These are phyloP conservation scores for Podospora bellae-mahoneyi DNA, from an alignment of 495 filamentous ascomycete genomes.

Conservation along the genomic window DNA sequence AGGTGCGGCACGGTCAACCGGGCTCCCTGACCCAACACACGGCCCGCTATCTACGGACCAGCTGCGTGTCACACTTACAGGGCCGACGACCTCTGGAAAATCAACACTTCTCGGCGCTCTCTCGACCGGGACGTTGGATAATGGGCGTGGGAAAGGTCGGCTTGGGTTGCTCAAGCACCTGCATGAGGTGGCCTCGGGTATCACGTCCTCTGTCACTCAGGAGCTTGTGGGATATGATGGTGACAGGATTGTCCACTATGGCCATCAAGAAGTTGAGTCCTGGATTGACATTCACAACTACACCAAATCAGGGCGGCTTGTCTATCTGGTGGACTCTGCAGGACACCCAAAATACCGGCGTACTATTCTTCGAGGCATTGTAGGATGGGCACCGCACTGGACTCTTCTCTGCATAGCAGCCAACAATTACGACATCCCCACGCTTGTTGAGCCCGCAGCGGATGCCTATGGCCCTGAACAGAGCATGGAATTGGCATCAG, in stretches of 20 bases:
- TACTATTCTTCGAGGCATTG: constrained; percentile 79
- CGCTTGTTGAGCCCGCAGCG: constrained; percentile 37
- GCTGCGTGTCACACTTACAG: constrained; percentile 85
- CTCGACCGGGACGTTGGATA: constrained; percentile 82
- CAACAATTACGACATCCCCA: constrained; percentile 57
- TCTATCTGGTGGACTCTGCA: constrained; percentile 85
- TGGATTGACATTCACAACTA: constrained; percentile 86
- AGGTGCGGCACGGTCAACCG: constrained; percentile 14
- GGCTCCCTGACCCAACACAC: constrained; percentile 27
- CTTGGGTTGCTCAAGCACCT: constrained; percentile 85
- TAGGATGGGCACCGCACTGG: constrained; percentile 96
- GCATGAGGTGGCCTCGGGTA: constrained; percentile 87
- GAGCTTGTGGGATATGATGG: constrained; percentile 82
- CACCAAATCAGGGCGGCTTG: constrained; percentile 70
- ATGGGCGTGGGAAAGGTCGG: constrained; percentile 84
- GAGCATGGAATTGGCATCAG: constrained; percentile 62
- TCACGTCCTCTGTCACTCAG: constrained; percentile 90
- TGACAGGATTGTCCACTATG: constrained; percentile 77
- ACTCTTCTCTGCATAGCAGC: constrained; percentile 84
- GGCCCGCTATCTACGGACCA: constrained; percentile 59
- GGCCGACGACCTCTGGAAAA: constrained; percentile 90
- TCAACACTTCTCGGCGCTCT: constrained; percentile 86
- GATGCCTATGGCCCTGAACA: constrained; percentile 51
- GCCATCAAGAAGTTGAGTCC: constrained; percentile 77
- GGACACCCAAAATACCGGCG: constrained; percentile 83